phyloP scores from a whole-genome alignment of 768 basidiomycete species.

The Pluteus cervinus region DNA sequence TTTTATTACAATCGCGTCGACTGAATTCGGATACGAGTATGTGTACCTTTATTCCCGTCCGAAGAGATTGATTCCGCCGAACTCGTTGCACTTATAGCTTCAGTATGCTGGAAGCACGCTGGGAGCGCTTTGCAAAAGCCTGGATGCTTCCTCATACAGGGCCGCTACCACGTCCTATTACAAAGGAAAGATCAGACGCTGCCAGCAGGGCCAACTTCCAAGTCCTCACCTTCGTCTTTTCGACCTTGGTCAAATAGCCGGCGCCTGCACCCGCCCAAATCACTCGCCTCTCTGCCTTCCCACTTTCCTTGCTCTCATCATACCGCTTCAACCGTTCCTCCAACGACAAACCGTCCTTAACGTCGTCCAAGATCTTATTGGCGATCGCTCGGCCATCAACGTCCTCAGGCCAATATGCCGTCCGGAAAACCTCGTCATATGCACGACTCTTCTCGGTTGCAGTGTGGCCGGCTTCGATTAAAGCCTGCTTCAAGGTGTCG shows the following conservation, averaged over 20 bases:
- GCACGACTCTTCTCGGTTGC: slow-evolving; percentile 53
- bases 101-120: too few species aligned
- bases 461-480: slow-evolving; percentile 39
- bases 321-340: slow-evolving; percentile 19
- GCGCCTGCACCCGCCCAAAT: slow-evolving; percentile 40
- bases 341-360: slow-evolving; percentile 18
- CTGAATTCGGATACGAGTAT: too few species aligned
- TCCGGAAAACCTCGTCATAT: slow-evolving; percentile 54
- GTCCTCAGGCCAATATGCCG: slow-evolving; percentile 52
- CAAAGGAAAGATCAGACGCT: too few species aligned
- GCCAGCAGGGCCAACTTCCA: too few species aligned
- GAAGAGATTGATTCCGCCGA: too few species aligned
- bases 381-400: slow-evolving; percentile 56
- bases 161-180: too few species aligned
- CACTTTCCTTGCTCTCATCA: slow-evolving; percentile 20
- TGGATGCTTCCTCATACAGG: too few species aligned
- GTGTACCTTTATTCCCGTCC: too few species aligned
- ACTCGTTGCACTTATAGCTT: too few species aligned
- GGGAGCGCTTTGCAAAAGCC: too few species aligned
- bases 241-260: slow-evolving; percentile 23
- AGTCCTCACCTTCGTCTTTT: slow-evolving; percentile 16
- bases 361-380: slow-evolving; percentile 27
- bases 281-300: slow-evolving; percentile 24
- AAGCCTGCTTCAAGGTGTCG: slow-evolving; percentile 43
- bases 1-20: too few species aligned